Conservation (phyloP, 202 grass and related monocot species). For the Musa balbisiana region DNA sequence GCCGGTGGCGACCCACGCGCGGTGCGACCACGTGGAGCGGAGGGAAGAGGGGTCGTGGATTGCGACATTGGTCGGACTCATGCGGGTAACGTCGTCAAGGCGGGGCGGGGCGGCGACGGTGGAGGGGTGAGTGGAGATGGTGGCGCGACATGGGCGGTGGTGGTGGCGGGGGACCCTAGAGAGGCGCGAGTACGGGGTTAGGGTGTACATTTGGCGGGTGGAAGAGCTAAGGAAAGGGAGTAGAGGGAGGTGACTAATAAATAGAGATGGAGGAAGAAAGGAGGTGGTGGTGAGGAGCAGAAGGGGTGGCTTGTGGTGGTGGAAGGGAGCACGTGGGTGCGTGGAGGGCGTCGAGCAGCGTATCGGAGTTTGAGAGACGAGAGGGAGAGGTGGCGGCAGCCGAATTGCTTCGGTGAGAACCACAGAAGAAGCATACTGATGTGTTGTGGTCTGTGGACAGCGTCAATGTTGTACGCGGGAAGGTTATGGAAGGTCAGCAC, state of each 20-base stretch:
- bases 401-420: not conserved
- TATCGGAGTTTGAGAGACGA: not conserved
- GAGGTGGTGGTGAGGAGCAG: not conserved
- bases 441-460: not conserved
- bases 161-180: constrained; percentile 3
- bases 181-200: constrained; percentile 36
- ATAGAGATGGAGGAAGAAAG: not conserved
- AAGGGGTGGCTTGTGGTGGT: constrained; percentile 11
- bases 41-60: constrained; percentile 35
- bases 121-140: constrained; percentile 7
- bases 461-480: not conserved
- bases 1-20: constrained; percentile 56
- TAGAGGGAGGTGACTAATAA: not conserved
- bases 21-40: constrained; percentile 67
- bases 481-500: not conserved
- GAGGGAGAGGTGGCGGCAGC: not conserved
- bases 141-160: constrained; percentile 19
- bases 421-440: not conserved
- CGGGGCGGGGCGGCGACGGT: not conserved
- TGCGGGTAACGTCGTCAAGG: not conserved
- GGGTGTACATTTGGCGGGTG: constrained; percentile 34
- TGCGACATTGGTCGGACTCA: constrained; percentile 15
- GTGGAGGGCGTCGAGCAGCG: constrained; percentile 15
- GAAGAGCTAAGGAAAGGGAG: not conserved
- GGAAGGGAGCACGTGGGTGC: constrained; percentile 28